Percentiles rank a stretch among this genome's conserved stretches.
Conservation (phyloP, 352 stramenopile species). For the Aphanomyces stellatus region DNA sequence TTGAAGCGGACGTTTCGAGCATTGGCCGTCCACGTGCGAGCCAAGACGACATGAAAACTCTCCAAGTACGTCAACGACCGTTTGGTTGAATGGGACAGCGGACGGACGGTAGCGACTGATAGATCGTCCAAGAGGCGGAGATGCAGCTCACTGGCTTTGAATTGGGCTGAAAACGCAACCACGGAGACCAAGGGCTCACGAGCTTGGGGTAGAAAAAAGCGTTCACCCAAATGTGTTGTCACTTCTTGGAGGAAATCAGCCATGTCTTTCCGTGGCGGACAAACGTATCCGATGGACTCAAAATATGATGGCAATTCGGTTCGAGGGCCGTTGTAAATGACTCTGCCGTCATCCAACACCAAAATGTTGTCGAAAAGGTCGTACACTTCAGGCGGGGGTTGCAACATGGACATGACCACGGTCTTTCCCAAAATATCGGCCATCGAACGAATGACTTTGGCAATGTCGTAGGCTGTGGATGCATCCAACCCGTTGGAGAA, state of each 20-base stretch:
- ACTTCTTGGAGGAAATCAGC: conserved; percentile 78
- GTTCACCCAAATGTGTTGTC: conserved; percentile 33
- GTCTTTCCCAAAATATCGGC: conserved; percentile 10
- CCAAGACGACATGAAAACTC: neutral
- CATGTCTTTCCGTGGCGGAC: conserved; percentile 44
- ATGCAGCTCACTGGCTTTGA: neutral
- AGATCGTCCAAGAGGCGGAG: neutral
- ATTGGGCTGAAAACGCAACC: neutral
- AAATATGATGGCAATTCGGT: conserved; percentile 36
- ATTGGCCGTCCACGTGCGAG: conserved; percentile 32
- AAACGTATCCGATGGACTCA: conserved; percentile 36
- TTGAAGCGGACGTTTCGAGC: conserved; percentile 39
- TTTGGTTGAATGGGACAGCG: too few relatives aligned
- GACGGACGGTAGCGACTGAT: neutral
- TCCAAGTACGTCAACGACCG: neutral
- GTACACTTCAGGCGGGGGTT: conserved; percentile 72
- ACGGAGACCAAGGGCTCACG: neutral
- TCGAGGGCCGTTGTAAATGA: conserved; percentile 68
- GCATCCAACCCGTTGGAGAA: conserved; percentile 15
- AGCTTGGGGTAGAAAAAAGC: conserved; percentile 22
- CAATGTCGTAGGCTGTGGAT: conserved; percentile 16
- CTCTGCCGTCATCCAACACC: conserved; percentile 53
- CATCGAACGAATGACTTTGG: conserved; percentile 8
- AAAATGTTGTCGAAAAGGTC: conserved; percentile 84
- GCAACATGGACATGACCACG: conserved; percentile 23